Percentiles rank a stretch among this genome's conserved stretches.
Conservation (phyloP, 2,329 filamentous ascomycete genomes). For the Fonsecaea multimorphosa region DNA sequence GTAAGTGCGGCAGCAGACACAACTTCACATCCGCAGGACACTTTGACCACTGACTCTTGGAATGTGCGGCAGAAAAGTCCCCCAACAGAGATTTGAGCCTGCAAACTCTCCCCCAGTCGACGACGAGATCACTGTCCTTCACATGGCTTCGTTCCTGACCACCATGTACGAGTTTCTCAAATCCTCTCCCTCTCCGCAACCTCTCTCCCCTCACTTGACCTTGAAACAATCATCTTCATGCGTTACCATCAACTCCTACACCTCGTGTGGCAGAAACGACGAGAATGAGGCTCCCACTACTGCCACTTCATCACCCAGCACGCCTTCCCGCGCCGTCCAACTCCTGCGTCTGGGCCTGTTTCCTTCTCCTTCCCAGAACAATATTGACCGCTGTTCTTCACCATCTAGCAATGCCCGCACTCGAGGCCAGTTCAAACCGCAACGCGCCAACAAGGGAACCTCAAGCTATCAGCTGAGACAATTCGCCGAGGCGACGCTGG, state of each 20-base stretch:
- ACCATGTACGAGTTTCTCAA: slow-evolving; percentile 71
- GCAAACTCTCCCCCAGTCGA: not conserved
- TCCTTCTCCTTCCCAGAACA: slow-evolving; percentile 45
- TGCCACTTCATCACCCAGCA: slow-evolving; percentile 17
- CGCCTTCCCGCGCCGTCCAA: slow-evolving; percentile 42
- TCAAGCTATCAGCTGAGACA: slow-evolving; percentile 93
- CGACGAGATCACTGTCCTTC: slow-evolving; percentile 12
- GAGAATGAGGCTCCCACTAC: slow-evolving; percentile 27
- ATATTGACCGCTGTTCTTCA: slow-evolving; percentile 46
- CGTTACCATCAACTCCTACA: slow-evolving; percentile 42
- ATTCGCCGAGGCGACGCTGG: slow-evolving; percentile 96
- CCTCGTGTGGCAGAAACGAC: slow-evolving; percentile 27
- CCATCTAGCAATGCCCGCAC: slow-evolving; percentile 78
- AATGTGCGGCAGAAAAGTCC: slow-evolving; percentile 20
- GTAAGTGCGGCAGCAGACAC: slow-evolving; percentile 26
- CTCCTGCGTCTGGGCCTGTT: slow-evolving; percentile 45
- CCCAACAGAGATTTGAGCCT: slow-evolving; percentile 2
- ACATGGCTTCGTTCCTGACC: slow-evolving; percentile 74
- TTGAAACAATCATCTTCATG: slow-evolving; percentile 41
- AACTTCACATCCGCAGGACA: slow-evolving; percentile 23
- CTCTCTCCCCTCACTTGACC: slow-evolving; percentile 42
- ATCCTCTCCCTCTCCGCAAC: slow-evolving; percentile 43
- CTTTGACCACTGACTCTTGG: slow-evolving; percentile 32
- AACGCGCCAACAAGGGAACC: slow-evolving; percentile 82
- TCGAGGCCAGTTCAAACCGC: slow-evolving; percentile 88